These are phyloP conservation scores for Tetrahymena elliotti DNA, from an alignment of 73 alveolate genomes.

Conservation along the genomic window DNA sequence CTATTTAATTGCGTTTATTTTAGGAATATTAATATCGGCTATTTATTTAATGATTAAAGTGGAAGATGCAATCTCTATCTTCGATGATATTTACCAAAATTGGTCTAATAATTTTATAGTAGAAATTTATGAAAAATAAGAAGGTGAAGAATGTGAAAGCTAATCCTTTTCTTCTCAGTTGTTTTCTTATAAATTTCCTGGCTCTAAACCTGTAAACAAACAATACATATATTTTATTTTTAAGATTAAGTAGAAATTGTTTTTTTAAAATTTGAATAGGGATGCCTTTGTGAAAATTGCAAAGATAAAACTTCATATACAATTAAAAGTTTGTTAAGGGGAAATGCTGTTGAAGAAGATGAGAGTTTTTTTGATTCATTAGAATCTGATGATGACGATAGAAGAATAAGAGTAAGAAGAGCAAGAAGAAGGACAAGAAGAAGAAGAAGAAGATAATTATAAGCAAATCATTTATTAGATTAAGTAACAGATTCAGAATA, in stretches of 20 bases:
- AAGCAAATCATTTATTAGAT: neutral
- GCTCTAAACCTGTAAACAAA: neutral
- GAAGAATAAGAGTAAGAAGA: neutral
- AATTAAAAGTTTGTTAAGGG: neutral
- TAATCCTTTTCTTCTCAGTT: neutral
- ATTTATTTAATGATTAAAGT: neutral
- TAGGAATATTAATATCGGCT: neutral
- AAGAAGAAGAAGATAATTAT: neutral
- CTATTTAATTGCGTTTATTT: neutral
- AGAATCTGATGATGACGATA: neutral
- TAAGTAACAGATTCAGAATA: neutral
- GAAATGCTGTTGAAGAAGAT: neutral
- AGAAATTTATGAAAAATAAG: neutral
- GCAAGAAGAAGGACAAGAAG: neutral
- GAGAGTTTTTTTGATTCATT: neutral
- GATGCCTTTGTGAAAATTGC: neutral
- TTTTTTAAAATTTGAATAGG: neutral
- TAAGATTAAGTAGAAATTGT: neutral
- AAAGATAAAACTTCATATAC: neutral
- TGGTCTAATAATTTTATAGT: neutral
- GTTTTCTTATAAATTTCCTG: neutral
- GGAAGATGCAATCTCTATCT: neutral
- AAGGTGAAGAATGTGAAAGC: neutral
- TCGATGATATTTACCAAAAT: neutral
- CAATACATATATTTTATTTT: neutral